Evolutionary conservation across 2,329 filamentous ascomycete genomes (phyloP), one percentile per base, ranked within the genome.

Genomic region (Furcasterigmium sp.): DNA sequence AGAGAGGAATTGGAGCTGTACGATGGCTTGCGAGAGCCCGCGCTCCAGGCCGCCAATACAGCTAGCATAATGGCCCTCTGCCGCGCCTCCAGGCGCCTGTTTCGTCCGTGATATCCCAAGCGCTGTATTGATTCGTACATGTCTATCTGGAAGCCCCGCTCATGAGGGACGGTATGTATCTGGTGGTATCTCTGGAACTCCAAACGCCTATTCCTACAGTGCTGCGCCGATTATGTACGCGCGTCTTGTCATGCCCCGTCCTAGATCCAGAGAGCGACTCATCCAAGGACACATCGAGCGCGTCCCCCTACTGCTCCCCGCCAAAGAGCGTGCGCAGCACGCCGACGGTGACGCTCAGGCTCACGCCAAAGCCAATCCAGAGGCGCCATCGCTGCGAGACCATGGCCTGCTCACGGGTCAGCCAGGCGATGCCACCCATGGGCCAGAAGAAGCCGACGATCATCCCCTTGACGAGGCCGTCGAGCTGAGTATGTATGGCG

Each of bases 381-480:
- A 95, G 79, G 60, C 90, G 84, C 71, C 89, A 86, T 56, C 91
- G 75, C 57, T 85, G 81, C 47, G 83, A 86, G 80, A 90, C 95
- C 46, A 97, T 82, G 1, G 87, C 90, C 45, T 93, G 87, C 62
- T 95, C 88, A 46, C 91, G 75, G 51, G 91, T 76, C 39, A 94
- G 69, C 89, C 91, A 96, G 41, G 85, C 82, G 44, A 91, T 70
- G 55, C 87, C 90, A 0, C 88, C 91, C 9, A 97, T 64, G 4
- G 93, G 93, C 80, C 91, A 97, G 61, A 98, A 86, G 70, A 97
- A 98, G 1, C 93, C 93, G 56, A 93, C 87, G 46, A 94, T 70
- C 62, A 93, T 88, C 5, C 91, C 93, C 66, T 84, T 87, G 46
- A 97, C 73, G 69, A 96, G 80, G 56, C 94, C 84, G 57, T 97